Evolutionary conservation across 169 alveolate genomes (phyloP).

Genomic region (Plasmodium gallinaceum): DNA sequence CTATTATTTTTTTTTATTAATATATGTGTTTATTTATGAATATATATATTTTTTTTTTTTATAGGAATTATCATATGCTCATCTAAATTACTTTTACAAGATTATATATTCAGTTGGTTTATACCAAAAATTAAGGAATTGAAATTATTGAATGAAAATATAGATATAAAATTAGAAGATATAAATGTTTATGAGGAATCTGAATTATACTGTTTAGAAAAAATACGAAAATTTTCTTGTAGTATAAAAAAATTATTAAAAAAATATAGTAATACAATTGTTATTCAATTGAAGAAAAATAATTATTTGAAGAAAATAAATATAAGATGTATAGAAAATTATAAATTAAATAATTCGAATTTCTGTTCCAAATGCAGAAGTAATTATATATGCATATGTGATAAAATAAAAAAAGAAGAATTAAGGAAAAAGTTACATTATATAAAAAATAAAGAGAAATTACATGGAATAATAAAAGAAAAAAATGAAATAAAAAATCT

Average conservation of each 20-base stretch:
- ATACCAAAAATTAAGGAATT: conserved; percentile 82
- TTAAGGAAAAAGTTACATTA: conserved; percentile 31
- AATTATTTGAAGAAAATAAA: conserved; percentile 26
- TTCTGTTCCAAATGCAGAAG: conserved; percentile 48
- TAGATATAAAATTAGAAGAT: conserved; percentile 53
- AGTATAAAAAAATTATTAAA: conserved; percentile 57
- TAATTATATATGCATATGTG: conserved; percentile 56
- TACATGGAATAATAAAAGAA: not conserved
- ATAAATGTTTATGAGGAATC: conserved; percentile 70
- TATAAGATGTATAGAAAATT: conserved; percentile 56
- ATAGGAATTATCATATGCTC: conserved; percentile 84
- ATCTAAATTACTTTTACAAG: conserved; percentile 83
- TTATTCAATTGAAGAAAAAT: conserved; percentile 45
- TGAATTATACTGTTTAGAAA: conserved; percentile 51
- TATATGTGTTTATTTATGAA: not conserved
- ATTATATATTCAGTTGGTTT: conserved; percentile 85
- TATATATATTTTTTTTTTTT: conserved; percentile 24
- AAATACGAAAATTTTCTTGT: conserved; percentile 47
- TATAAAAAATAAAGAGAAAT: conserved; percentile 19
- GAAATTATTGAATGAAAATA: conserved; percentile 46
- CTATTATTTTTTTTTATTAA: not conserved
- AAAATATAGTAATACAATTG: conserved; percentile 46
- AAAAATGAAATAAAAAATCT: not conserved
- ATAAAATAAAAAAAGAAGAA: conserved; percentile 37
- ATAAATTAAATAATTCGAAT: conserved; percentile 18